These are phyloP conservation scores for Malassezia yamatoensis DNA, from an alignment of 1,284 basidiomycete genomes.

Conservation along the genomic window DNA sequence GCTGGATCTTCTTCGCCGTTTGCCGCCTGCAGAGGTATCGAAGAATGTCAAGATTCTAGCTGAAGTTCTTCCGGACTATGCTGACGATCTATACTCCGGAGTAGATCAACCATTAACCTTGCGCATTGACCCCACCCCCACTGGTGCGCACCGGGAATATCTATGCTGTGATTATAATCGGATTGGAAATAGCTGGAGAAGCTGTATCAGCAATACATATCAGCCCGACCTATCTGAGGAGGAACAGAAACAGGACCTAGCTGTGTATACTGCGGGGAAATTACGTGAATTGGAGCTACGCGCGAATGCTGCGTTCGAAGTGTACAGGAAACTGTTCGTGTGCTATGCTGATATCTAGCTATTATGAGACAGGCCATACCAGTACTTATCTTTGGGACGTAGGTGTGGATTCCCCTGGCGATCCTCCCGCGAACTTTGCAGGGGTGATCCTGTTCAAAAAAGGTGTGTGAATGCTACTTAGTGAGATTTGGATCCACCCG, in stretches of 20 bases:
- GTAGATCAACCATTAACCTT: constrained; percentile 89
- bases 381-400: constrained; percentile 97
- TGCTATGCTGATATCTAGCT: constrained; percentile 53
- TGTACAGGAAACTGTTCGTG: constrained; percentile 81
- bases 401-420: constrained; percentile 56
- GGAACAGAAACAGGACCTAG: constrained; percentile 12
- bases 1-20: constrained; percentile 85
- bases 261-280: constrained; percentile 69
- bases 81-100: constrained; percentile 85
- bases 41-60: constrained; percentile 75
- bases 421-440: constrained; percentile 63
- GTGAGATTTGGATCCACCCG: constrained; percentile 7
- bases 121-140: constrained; percentile 62
- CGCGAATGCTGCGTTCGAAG: constrained; percentile 92
- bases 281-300: constrained; percentile 82
- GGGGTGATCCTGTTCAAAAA: constrained; percentile 95
- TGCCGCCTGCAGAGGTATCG: constrained; percentile 83
- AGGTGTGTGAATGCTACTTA: constrained; percentile 54
- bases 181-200: constrained; percentile 88
- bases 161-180: constrained; percentile 95
- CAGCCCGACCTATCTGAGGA: constrained; percentile 56
- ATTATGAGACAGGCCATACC: constrained; percentile 93
- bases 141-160: constrained; percentile 63
- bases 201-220: constrained; percentile 94
- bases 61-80: constrained; percentile 65